Evolutionary conservation across 257 asterid genomes (phyloP).

Genomic region (Solanum commersonii): DNA sequence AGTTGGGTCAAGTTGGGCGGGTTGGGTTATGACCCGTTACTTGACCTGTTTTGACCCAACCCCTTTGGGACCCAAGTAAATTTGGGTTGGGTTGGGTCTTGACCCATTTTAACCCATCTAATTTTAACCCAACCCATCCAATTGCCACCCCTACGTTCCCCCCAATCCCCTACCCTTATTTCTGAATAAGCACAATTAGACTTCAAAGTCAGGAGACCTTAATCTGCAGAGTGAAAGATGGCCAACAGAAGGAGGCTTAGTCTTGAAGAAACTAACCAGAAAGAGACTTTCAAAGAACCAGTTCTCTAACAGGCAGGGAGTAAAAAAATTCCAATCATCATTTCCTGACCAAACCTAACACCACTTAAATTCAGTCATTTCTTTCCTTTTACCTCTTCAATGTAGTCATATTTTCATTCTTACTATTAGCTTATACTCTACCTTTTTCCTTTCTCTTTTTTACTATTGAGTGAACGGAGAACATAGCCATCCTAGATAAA

Average conservation of each 20-base stretch:
- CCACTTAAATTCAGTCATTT: neutral
- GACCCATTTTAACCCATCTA: neutral
- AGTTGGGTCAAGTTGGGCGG: neutral
- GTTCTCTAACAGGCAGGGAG: neutral
- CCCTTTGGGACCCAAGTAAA: neutral
- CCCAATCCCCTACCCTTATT: neutral
- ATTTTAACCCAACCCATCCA: neutral
- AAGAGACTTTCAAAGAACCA: neutral
- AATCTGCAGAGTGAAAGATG: neutral
- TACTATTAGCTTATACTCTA: neutral
- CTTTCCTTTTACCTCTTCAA: neutral
- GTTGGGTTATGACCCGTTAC: neutral
- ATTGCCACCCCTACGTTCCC: neutral
- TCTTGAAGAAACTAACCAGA: neutral
- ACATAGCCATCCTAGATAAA: neutral
- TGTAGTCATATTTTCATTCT: neutral
- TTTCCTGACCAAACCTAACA: neutral
- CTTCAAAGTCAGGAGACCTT: neutral
- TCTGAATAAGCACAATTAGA: neutral
- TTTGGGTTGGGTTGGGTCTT: neutral
- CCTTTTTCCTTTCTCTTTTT: neutral
- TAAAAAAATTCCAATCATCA: neutral
- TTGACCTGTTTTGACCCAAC: neutral
- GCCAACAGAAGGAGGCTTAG: neutral
- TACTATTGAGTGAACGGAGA: neutral